These are phyloP conservation scores for Yamadazyma paraphyllophila DNA, from an alignment of 805 yeast genomes.

Conservation along the genomic window DNA sequence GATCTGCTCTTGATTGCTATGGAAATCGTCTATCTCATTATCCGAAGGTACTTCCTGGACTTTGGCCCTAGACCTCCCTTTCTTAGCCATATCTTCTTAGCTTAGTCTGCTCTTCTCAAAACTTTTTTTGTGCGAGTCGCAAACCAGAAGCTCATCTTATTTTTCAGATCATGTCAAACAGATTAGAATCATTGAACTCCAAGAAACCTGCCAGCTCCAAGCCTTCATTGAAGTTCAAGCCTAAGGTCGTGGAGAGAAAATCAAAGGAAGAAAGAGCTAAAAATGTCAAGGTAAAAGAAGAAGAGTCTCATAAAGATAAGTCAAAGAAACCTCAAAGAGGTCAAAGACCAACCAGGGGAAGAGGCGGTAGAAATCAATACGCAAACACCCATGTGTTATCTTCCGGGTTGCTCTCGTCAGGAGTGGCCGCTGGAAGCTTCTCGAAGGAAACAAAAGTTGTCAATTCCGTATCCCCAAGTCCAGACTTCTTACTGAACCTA, in stretches of 20 bases:
- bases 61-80: not conserved
- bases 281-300: slow-evolving; percentile 46
- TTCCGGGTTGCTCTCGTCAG: slow-evolving; percentile 72
- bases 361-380: slow-evolving; percentile 37
- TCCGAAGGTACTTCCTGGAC: slow-evolving; percentile 37
- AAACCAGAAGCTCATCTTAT: slow-evolving; percentile 2
- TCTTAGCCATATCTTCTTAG: too few relatives aligned
- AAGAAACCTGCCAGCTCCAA: slow-evolving; percentile 32
- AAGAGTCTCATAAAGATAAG: slow-evolving; percentile 19
- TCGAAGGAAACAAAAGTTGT: slow-evolving; percentile 29
- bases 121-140: slow-evolving; percentile 3
- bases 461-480: slow-evolving; percentile 32
- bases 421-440: slow-evolving; percentile 37
- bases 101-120: too few relatives aligned
- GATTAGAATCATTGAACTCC: slow-evolving; percentile 41
- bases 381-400: slow-evolving; percentile 63
- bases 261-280: slow-evolving; percentile 81
- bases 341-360: slow-evolving; percentile 26
- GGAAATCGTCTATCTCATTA: slow-evolving; percentile 70
- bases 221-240: slow-evolving; percentile 72
- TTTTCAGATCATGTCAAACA: slow-evolving; percentile 32
- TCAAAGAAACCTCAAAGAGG: slow-evolving; percentile 23
- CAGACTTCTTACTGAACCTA: slow-evolving; percentile 40
- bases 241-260: slow-evolving; percentile 83
- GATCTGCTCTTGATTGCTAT: slow-evolving; percentile 55